Base-by-base conservation (phyloP, 257 asterid species). In the Penstemon newberryi region DNA sequence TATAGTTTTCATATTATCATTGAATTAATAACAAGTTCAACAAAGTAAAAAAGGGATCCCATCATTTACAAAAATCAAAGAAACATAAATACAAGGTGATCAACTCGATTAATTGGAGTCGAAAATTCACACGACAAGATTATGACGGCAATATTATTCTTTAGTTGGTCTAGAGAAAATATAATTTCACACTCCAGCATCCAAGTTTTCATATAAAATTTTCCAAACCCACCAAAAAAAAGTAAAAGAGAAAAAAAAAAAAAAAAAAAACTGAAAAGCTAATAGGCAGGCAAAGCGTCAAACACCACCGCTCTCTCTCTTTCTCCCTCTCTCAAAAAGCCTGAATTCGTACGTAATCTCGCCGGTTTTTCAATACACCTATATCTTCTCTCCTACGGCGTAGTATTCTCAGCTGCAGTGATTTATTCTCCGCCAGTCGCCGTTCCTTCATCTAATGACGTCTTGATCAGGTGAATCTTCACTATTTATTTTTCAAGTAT, bases 211-310 rank as follows among this genome's bases (percentile, higher is more conserved):
- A 25, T 25, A 25, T 25, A 25, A 25, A 25, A 25, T 25, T 25
- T 25, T 25, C 33, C 33, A 25, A 25, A 25, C 33, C 6, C 12
- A 36, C 3, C 60, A 11, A 42, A 76, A 64, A 19, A 52, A 66
- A 71, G 60, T 65, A 65, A 66, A 73, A n/a, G 18, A 15, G 18
- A 15, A 15, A 15, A 15, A 15, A 15, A 15, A 15, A 15, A 15
- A 15, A 15, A 15, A 74, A 63, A 70, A 49, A 55, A 70, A 76
- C 56, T 71, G 80, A 75, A 46, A 55, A 75, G 75, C 83, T 61
- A 74, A 81, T 79, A 73, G 73, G 71, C 70, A 70, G 55, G 67
- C 58, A 46, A 73, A 73, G 15, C 79, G 74, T 76, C 70, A 70
- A 77, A 74, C 78, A 77, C 45, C 41, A 4, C 44, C 12, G 11